These are phyloP conservation scores for Xerophyta viscosa DNA, from an alignment of 106 monocot species.

Conservation along the genomic window DNA sequence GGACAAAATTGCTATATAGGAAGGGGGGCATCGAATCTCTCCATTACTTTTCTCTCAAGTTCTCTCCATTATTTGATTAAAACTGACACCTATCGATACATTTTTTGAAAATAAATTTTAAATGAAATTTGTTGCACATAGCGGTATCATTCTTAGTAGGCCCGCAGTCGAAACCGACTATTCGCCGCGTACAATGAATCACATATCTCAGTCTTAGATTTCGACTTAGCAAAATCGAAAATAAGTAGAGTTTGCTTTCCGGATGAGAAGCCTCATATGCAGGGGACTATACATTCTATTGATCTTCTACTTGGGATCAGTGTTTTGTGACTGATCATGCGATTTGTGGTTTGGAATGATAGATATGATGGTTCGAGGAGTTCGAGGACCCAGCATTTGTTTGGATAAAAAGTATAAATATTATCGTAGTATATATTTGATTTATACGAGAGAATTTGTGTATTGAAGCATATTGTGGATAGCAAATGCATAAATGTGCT, in stretches of 20 bases:
- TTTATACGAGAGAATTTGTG: conserved; percentile 33
- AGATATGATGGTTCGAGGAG: conserved; percentile 54
- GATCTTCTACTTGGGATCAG: conserved; percentile 61
- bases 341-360: conserved; percentile 69
- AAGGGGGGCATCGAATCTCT: no score
- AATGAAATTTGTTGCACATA: no score
- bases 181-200: conserved; percentile 63
- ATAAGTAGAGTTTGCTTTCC: conserved; percentile 22
- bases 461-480: conserved; percentile 66
- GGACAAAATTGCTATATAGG: no score
- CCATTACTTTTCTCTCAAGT: no score
- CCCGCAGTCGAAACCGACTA: conserved; percentile 44
- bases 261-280: conserved; percentile 60
- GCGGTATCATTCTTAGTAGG: no score
- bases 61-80: no score
- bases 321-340: conserved; percentile 88
- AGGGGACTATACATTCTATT: conserved; percentile 77
- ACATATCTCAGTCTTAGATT: conserved; percentile 61
- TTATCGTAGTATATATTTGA: conserved; percentile 71
- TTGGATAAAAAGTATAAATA: conserved; percentile 77
- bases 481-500: conserved; percentile 85
- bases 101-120: no score
- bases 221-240: conserved; percentile 42
- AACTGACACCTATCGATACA: no score
- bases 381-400: conserved; percentile 58